Conservation (phyloP, 805 yeast genomes). For the Cyberlindnera saturnus region DNA sequence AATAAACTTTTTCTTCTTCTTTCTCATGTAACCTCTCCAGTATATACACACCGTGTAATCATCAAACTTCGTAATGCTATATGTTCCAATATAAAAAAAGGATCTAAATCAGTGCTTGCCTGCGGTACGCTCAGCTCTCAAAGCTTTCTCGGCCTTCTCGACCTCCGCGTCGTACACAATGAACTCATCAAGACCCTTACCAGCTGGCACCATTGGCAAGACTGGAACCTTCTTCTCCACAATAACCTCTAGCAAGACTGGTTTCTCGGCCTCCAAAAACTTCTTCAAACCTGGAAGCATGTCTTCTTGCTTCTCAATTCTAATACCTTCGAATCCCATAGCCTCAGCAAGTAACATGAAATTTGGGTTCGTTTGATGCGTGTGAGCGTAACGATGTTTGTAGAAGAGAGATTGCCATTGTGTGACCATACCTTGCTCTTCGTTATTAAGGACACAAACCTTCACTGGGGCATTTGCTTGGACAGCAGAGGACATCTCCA, state of each 20-base stretch:
- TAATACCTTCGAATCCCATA: conserved; percentile 84
- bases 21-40: not conserved
- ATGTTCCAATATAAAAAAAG: not conserved
- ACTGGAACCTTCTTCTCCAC: conserved; percentile 92
- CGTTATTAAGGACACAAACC: conserved; percentile 85
- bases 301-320: conserved; percentile 64
- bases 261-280: conserved; percentile 65
- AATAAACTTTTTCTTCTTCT: not conserved
- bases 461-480: conserved; percentile 92
- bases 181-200: conserved; percentile 90
- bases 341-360: conserved; percentile 90
- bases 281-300: conserved; percentile 51
- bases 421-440: conserved; percentile 99
- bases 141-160: conserved; percentile 61
- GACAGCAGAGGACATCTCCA: conserved; percentile 89
- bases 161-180: conserved; percentile 79
- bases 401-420: conserved; percentile 98
- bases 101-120: conserved; percentile 46
- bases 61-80: conserved; percentile 1
- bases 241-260: conserved; percentile 83
- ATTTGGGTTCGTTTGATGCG: conserved; percentile 94
- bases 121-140: conserved; percentile 67
- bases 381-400: conserved; percentile 96
- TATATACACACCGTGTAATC: not conserved
- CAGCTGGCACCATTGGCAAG: conserved; percentile 96